Evolutionary conservation across 257 asterid species (phyloP).

Genomic region (Nyctanthes arbortristis): DNA sequence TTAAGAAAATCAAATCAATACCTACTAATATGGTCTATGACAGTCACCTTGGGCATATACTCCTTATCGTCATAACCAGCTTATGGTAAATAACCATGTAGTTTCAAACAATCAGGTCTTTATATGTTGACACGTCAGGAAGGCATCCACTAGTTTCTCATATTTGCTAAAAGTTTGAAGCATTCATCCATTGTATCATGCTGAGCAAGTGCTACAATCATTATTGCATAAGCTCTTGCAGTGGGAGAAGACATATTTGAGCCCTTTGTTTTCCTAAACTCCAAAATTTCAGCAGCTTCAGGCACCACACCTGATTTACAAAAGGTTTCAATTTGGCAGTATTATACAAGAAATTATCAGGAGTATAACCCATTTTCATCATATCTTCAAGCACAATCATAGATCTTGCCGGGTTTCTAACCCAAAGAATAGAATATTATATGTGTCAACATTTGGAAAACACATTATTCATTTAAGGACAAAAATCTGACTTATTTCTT

Average conservation of each 20-base stretch:
- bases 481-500: too few relatives aligned
- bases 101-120: conserved; percentile 80
- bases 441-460: conserved; percentile 80
- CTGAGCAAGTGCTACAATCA: conserved; percentile 72
- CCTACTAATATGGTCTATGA: too few relatives aligned
- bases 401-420: conserved; percentile 69
- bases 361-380: conserved; percentile 68
- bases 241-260: conserved; percentile 89
- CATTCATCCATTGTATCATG: conserved; percentile 71
- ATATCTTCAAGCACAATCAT: conserved; percentile 74
- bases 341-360: conserved; percentile 77
- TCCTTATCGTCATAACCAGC: too few relatives aligned
- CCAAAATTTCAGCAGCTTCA: conserved; percentile 72
- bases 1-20: too few relatives aligned
- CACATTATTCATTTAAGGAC: too few relatives aligned
- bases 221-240: conserved; percentile 72
- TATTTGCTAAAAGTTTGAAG: conserved; percentile 54
- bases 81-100: too few relatives aligned
- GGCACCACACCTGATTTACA: conserved; percentile 83
- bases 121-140: conserved; percentile 91
- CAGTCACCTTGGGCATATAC: too few relatives aligned
- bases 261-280: conserved; percentile 76
- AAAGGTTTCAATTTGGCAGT: conserved; percentile 85
- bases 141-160: conserved; percentile 81
- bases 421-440: conserved; percentile 80